Base-by-base conservation (phyloP, 1,284 basidiomycete genomes). In the Puccinia hordei region DNA sequence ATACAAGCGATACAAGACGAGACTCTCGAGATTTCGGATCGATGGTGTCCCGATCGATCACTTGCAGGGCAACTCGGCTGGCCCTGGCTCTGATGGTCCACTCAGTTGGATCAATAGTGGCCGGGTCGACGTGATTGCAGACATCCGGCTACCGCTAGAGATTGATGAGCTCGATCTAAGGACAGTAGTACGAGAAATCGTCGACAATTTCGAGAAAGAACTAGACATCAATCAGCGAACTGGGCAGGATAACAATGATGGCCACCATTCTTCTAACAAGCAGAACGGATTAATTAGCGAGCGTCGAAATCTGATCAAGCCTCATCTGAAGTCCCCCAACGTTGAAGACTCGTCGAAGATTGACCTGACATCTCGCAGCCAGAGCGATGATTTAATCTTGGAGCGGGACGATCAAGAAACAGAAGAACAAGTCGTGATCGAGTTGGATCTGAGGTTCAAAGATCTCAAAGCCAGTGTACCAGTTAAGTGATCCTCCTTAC, bases 1-100 rank as follows among this genome's bases (percentile, higher is more conserved):
- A 12, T 57, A 57, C 19, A 66, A 77, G n/a, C 38, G 63, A 27
- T 61, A 49, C 30, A 35, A 69, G 33, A 78, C 80, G 8, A 33
- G 61, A 19, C 83, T 95, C 93, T 93, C 95, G 8, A 92, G 96
- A 61, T 91, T 99, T 86, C 91, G 96, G 17, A 95, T 99, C 80
- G 96, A 99, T 85, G 96, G 97, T 27, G 91, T 99, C 72, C 95
- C 94, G 82, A 92, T 99, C 83, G 97, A 99, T 86, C 96, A 99
- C 85, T 88, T 98, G 61, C 94, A 98, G 87, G 71, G 51, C 17
- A 73, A 57, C 38, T 91, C 91, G 73, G 91, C 92, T 73, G 90
- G 91, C 1, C 13, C 24, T 49, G 91, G 91, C 5, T 89, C 90
- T 81, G 92, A 91, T 82, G 94, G 96, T 0, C 95, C 96, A 4